Evolutionary conservation across 106 monocot genomes (phyloP), one percentile per base, ranked within the genome.

Genomic region (Amphibolis antarctica): DNA sequence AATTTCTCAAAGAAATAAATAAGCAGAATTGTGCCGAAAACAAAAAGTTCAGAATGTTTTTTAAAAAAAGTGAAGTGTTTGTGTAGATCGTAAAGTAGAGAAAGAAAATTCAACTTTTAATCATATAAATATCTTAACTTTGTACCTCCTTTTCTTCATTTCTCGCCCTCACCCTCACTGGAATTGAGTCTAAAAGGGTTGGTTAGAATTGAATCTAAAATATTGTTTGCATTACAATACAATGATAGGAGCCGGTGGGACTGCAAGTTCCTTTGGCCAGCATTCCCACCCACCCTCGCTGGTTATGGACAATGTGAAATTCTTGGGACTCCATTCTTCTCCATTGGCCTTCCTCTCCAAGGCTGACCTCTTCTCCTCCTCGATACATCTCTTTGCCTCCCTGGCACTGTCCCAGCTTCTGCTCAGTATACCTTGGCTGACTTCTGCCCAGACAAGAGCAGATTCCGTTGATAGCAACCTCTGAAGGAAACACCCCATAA

Each of bases 281-380:
- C 96, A 98, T 27, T 86, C 84, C 90, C 90, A 98, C 1, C 42
- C 67, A 21, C 82, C 74, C 1, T 87, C 82, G 59, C 90, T 90
- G 25, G 60, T 78, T n/a, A 47, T 83, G 10, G 66, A 42, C 19
- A 90, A 5, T 12, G 42, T 78, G 75, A 98, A 98, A 61, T 90
- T 75, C 46, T 73, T 86, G 13, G 96, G 86, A 48, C 42, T 66
- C 96, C 96, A 90, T 9, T 51, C 45, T 46, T 82, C 75, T 25
- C 71, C 82, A 12, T 28, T 74, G 3, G 63, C 63, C 47, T 64
- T 72, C 65, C 86, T 81, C 31, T 94, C 89, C 60, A 57, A 74
- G 13, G 47, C 56, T 12, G 75, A 59, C 47, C 25, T 69, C 67
- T 86, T 86, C 49, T 79, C 75, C 42, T 90, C 96, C 71, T 90